A percentile compares a stretch with the other conserved stretches of the same genome.
These are phyloP conservation scores for Pedinophyceae sp. DNA, from an alignment of 139 green algal species.

Conservation along the genomic window DNA sequence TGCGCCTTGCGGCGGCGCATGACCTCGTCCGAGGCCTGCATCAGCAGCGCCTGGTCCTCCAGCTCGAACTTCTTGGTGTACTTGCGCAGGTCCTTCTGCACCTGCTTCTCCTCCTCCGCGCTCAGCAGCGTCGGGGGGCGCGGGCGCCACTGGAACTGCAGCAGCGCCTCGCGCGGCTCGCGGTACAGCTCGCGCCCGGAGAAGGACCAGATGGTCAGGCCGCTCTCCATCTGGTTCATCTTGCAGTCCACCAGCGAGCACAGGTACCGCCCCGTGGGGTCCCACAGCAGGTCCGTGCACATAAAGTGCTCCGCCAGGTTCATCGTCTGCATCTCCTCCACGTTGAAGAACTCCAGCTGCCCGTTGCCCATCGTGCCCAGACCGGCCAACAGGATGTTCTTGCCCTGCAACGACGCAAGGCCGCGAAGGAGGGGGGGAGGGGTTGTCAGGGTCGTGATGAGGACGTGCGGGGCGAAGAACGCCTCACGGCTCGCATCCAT, in stretches of 20 bases:
- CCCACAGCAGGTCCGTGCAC: conserved; percentile 84
- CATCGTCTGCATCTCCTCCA: conserved; percentile 77
- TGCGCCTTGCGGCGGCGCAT: conserved; percentile 46
- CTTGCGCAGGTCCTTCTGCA: conserved; percentile 79
- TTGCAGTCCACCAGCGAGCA: conserved; percentile 65
- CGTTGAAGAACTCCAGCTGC: conserved; percentile 94
- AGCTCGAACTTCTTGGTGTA: conserved; percentile 88
- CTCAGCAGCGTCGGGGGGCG: conserved; percentile 65
- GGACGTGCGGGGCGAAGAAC: background rate
- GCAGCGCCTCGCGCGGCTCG: conserved; percentile 58
- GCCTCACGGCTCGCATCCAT: conserved; percentile 2
- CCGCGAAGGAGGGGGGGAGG: background rate
- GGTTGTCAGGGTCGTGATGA: conserved; percentile 1
- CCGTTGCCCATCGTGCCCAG: conserved; percentile 75
- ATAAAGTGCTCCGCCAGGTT: conserved; percentile 90
- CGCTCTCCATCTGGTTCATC: conserved; percentile 97
- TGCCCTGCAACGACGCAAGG: conserved; percentile 27
- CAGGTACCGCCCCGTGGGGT: conserved; percentile 84
- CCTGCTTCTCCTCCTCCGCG: conserved; percentile 70
- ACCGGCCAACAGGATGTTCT: conserved; percentile 82
- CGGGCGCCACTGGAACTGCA: conserved; percentile 89
- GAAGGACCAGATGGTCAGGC: conserved; percentile 89
- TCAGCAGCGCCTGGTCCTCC: conserved; percentile 72
- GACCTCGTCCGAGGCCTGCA: conserved; percentile 52
- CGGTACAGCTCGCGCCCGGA: conserved; percentile 68